Conservation (phyloP, 129 eudicot genomes). For the Saposhnikovia divaricata region DNA sequence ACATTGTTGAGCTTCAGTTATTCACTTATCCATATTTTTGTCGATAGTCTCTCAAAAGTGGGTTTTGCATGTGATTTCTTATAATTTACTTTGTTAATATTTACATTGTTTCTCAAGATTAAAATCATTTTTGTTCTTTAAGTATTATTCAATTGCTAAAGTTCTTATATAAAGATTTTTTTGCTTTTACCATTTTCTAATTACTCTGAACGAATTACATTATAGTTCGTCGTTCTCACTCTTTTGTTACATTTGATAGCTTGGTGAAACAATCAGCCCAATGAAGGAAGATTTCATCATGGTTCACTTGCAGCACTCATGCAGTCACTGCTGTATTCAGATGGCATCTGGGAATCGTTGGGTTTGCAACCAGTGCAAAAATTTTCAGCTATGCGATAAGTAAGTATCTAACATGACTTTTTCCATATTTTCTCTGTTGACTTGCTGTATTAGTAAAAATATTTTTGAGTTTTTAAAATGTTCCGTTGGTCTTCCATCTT, state of each 20-base stretch:
- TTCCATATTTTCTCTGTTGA: neutral
- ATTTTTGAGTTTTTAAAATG: neutral
- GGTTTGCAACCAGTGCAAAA: slow-evolving; percentile 76
- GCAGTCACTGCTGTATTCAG: slow-evolving; percentile 81
- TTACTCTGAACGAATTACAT: neutral
- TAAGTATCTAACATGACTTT: slow-evolving; percentile 21
- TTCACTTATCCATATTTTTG: neutral
- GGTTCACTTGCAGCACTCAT: slow-evolving; percentile 93
- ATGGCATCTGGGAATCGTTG: slow-evolving; percentile 88
- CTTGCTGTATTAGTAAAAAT: neutral
- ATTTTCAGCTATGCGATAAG: slow-evolving; percentile 86
- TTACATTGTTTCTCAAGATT: neutral
- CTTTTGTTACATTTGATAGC: slow-evolving; percentile 35
- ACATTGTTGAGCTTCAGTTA: neutral
- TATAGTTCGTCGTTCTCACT: neutral
- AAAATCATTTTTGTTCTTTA: neutral
- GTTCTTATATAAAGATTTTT: neutral
- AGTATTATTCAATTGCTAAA: neutral
- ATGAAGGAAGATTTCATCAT: slow-evolving; percentile 98
- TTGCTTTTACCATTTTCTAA: neutral
- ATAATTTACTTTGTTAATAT: neutral
- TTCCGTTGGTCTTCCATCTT: neutral
- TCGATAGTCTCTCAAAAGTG: neutral
- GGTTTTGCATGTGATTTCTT: neutral
- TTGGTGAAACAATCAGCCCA: slow-evolving; percentile 81